Evolutionary conservation across 2,329 filamentous ascomycete genomes (phyloP), one percentile per base, ranked within the genome.

Genomic region (Talaromyces islandicus): DNA sequence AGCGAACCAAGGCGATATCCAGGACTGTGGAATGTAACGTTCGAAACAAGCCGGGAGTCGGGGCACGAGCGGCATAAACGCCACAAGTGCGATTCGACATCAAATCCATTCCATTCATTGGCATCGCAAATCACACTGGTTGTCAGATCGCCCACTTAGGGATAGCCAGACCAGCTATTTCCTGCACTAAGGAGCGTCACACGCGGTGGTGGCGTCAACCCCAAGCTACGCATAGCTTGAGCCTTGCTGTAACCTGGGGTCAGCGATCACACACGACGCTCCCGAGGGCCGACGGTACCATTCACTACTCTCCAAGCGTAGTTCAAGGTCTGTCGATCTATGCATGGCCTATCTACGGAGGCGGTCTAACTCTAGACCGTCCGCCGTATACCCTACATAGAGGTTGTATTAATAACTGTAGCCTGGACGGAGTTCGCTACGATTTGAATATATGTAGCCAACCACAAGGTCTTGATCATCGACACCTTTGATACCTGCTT

Each of bases 21-120:
- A n/a, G 41, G 51, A 7, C 30, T 60, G 30, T 58, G 59, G 59
- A 61, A 61, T 61, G 59, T 58, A 54, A 61, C 41, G 19, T 41
- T 54, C 48, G 25, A 52, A 27, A 29, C 27, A 29, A n/a, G 4
- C 27, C 48, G 24, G 48, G 27, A 29, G 24, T 52, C 25, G 48
- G 48, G 17, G 27, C 6, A 11, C 14, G 48, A 12, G 48, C 12
- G 25, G 48, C 48, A 21, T 10, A 29, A 52, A 21, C 48, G 48
- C 48, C 48, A 52, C 48, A 30, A 43, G 43, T 19, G 53, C 27
- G 21, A 30, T n/a, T 29, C n/a, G 25, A 48, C 14, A 29, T 25
- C 4, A n/a, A 32, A 6, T 27, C 3, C 25, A 27, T 27, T 27
- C 25, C 3, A 12, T 30, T 27, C 5, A 21, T 19, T 10, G 53